Evolutionary conservation across 176 grass and related monocot species (phyloP), one percentile per base, ranked within the genome.

Genomic region (Juncus inflexus): DNA sequence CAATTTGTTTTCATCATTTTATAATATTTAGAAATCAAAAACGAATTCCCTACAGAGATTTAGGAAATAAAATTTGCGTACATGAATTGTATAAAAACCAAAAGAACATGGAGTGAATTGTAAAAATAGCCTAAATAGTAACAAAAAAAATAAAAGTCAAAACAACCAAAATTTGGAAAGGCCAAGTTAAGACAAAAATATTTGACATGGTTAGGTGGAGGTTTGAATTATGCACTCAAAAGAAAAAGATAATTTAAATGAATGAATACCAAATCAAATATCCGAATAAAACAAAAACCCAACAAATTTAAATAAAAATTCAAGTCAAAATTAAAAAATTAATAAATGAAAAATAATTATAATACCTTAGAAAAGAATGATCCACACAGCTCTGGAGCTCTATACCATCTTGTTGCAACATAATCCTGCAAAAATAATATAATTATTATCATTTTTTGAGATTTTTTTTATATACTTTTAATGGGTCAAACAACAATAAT

Each of bases 401-500:
- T 84, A 51, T 97, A 97, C 92, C 92, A 97, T 83, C 92, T 97
- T 52, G 92, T 97, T 28, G 92, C 92, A 72, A 97, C 92, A 62
- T 97, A 97, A 82, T 97, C 92, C 92, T 97, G 87, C 51, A 69
- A 73, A 41, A 80, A 55, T 66, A 76, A 11, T 53, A 0, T 5
- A 37, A n/a, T 52, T 35, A 41, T 40, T 12, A 41, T 15, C 66
- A 38, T 11, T 70, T 57, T 70, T 12, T 3, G 40, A 55, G 55
- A 14, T 8, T 4, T 55, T 19, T 35, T 35, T 28, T 28, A 28
- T 16, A 40, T 58, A 16, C 14, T 70, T 16, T 38, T 6, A 40
- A 50, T 13, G 11, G 36, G 13, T 12, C 35, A 13, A 16, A 64
- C 35, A 7, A 55, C 7, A 72, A 28, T 54, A 51, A 61, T 71